Evolutionary conservation across 305 asterid species (phyloP), one percentile per base, ranked within the genome.

Genomic region (Coffea humblotiana): DNA sequence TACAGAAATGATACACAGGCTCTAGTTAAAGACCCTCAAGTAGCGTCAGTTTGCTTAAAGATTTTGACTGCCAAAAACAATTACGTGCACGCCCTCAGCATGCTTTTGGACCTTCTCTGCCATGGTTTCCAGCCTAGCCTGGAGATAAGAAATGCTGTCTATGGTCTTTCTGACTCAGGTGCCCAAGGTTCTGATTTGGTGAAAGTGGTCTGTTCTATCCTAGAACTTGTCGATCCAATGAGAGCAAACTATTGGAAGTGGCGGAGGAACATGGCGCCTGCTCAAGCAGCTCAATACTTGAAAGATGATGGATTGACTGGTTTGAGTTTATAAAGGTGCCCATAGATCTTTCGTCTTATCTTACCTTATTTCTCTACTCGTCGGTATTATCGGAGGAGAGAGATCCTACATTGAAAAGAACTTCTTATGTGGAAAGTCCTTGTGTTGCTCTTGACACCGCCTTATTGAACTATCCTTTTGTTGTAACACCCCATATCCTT

Each of bases 211-310:
- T 84, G 84, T 58, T 80, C 75, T n/a, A n/a, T 84, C 79, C 81
- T 85, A 76, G 90, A 84, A 75, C 82, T 71, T 15, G 75, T 67
- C 51, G 90, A 86, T 80, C 89, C 88, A 18, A 80, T 80, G 52
- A 84, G 90, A 80, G 81, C 61, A 72, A 88, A 84, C 72, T 88
- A 88, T 75, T 88, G 90, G 90, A 86, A 81, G 77, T 88, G 90
- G 90, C 87, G 90, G 73, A 84, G 63, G 63, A 79, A 77, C 71
- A 82, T 10, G 0, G 60, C 72, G 75, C 13, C 32, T 56, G 54
- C 78, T 66, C 77, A 19, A 72, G 82, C 75, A 58, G 43, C 78
- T 81, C 72, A 58, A 19, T 71, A 25, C 68, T 74, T 19, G 71
- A 74, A 70, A 60, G 43, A 37, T 37, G 88, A 77, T 25, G 65